A percentile compares a stretch with the other conserved stretches of the same genome.
Evolutionary conservation across 139 green algal genomes (phyloP).

Genomic region (Chlorella ohadii): DNA sequence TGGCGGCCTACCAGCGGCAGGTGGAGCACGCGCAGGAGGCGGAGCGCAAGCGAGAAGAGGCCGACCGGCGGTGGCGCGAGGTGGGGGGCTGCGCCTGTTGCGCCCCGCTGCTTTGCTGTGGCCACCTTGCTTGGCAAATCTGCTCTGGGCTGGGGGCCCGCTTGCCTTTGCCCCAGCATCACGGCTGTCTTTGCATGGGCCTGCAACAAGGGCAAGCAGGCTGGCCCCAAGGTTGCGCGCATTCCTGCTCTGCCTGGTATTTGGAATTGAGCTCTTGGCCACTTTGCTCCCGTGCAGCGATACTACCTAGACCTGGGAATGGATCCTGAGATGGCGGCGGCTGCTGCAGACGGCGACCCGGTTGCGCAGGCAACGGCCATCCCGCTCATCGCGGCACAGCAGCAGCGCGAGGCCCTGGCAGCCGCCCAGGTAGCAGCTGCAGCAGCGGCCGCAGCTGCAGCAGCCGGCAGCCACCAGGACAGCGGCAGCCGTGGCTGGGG

Average conservation of each 20-base stretch:
- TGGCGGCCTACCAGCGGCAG: background rate
- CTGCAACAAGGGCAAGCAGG: too few species aligned
- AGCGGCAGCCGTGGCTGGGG: background rate
- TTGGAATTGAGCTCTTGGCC: too few species aligned
- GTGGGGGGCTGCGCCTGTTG: too few species aligned
- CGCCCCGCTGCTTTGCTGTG: too few species aligned
- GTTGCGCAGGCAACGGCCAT: background rate
- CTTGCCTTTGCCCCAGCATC: too few species aligned
- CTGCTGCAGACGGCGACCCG: slow-evolving; percentile 1
- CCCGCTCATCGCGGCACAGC: background rate
- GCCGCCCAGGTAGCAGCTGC: background rate
- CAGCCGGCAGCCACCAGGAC: too few species aligned
- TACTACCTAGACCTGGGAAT: slow-evolving; percentile 9
- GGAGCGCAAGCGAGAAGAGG: slow-evolving; percentile 12
- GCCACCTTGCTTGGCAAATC: too few species aligned
- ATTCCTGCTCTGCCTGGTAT: too few species aligned
- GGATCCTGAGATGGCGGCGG: background rate
- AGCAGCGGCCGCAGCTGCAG: background rate
- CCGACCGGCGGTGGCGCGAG: slow-evolving; percentile 1
- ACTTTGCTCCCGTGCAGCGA: background rate
- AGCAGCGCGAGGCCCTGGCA: background rate
- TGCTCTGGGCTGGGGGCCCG: too few species aligned
- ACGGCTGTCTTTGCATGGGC: too few species aligned
- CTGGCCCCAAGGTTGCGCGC: too few species aligned
- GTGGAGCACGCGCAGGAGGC: slow-evolving; percentile 15